Percentiles rank a stretch among this genome's conserved stretches.
These are phyloP conservation scores for Volvox reticuliferus DNA, from an alignment of 139 green algal genomes.

Conservation along the genomic window DNA sequence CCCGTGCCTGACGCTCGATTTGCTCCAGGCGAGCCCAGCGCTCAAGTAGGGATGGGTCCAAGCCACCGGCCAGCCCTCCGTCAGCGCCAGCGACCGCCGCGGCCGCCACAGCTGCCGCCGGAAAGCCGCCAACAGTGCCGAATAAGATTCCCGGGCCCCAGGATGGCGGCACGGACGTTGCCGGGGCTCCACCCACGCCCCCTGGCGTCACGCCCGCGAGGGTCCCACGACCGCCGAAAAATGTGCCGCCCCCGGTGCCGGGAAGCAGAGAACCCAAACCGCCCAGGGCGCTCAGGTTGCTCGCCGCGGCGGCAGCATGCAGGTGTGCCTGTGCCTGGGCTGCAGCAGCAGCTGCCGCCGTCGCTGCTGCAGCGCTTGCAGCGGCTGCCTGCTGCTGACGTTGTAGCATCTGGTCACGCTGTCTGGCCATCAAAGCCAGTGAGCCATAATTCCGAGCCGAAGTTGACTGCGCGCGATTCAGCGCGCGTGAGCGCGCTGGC, in stretches of 20 bases:
- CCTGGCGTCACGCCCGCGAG: not conserved
- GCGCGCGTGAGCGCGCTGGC: not conserved
- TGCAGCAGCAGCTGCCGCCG: not conserved
- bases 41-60: slow-evolving; percentile 2
- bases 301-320: not conserved
- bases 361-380: not conserved
- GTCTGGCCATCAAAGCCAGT: not conserved
- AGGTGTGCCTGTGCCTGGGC: slow-evolving; percentile 20
- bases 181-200: not conserved
- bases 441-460: not conserved
- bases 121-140: not conserved
- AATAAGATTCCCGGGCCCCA: not conserved
- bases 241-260: not conserved
- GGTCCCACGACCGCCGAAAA: not conserved
- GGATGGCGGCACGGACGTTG: no score
- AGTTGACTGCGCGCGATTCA: not conserved
- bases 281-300: not conserved
- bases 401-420: slow-evolving; percentile 16
- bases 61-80: not conserved
- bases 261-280: not conserved
- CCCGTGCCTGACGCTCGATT: slow-evolving; percentile 2
- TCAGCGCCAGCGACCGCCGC: not conserved
- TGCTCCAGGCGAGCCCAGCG: slow-evolving; percentile 16
- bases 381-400: slow-evolving; percentile 8
- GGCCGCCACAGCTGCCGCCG: not conserved